Base-by-base conservation (phyloP, 768 basidiomycete genomes). In the Mycena indigotica region DNA sequence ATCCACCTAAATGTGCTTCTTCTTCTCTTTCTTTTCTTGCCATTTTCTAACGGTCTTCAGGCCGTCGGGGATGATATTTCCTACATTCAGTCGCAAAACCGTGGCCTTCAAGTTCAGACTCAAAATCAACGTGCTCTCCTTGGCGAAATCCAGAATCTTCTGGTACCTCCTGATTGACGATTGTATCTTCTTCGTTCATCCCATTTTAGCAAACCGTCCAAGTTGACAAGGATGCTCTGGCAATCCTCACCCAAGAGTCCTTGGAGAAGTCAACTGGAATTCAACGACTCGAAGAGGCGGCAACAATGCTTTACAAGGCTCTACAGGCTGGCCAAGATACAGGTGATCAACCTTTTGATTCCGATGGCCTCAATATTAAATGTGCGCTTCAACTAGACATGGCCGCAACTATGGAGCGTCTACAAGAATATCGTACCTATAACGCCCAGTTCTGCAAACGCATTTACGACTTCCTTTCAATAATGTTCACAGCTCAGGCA, bases 21-120 rank as follows among this genome's bases (percentile, higher is more conserved):
- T 39, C 50, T 30, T 55, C 41, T 48, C 24, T 56, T n/a, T 28
- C 4, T 30, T 50, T 3, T 25, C 25, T 28, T 17, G 38, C 29
- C n/a, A 35, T 40, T 50, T 40, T 56, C 41, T 39, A 45, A 44
- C 16, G 12, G 38, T 26, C n/a, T 39, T 5, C 65, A 98, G 96
- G 90, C 92, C 54, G 96, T 97, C 35, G 85, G 84, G 52, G 97
- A 99, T 57, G 97, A 99, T 69, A 99, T 99, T 53, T 84, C 83
- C 5, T 95, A 86, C 69, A 99, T 99, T 65, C 97, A 98, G 73
- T 91, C 91, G 1, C 96, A 98, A 71, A 95, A 96, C 69, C 84
- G 95, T 46, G 97, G 97, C 62, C 77, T 99, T 30, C 97, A 99
- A 73, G 95, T 98, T 3, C 96, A 98, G 67, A 98, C 89, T 8